Conservation (phyloP, 345 rosid species). For the Cardamine resedifolia region DNA sequence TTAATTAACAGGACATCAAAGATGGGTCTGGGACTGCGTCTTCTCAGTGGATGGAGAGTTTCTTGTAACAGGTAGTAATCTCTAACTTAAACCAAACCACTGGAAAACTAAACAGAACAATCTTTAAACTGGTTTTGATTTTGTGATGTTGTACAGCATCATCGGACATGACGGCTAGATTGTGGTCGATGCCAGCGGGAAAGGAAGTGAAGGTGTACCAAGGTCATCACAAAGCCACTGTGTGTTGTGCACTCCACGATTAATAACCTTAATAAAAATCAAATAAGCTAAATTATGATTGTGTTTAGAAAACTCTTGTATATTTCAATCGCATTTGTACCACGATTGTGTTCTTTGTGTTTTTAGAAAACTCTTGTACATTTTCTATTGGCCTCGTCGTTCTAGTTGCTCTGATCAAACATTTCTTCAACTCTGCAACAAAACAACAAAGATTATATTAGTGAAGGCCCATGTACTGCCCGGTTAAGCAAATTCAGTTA, state of each 20-base stretch:
- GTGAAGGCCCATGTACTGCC: constrained; percentile 16
- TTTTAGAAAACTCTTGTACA: constrained; percentile 17
- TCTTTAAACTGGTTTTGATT: constrained; percentile 17
- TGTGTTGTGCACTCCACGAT: constrained; percentile 95
- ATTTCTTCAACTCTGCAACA: not conserved
- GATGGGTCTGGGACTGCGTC: constrained; percentile 99
- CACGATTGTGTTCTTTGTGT: not conserved
- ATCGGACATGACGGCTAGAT: constrained; percentile 84
- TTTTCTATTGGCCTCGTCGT: constrained; percentile 6
- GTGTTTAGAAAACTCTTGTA: constrained; percentile 9
- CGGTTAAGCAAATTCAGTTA: no score
- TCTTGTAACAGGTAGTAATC: constrained; percentile 70
- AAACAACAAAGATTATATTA: not conserved
- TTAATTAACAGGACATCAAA: constrained; percentile 67
- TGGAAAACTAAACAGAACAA: not conserved
- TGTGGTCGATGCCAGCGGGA: constrained; percentile 73
- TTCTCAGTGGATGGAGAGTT: constrained; percentile 98
- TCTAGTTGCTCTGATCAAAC: not conserved
- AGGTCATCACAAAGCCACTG: constrained; percentile 90
- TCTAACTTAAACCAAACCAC: not conserved
- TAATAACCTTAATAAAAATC: not conserved
- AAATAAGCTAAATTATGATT: not conserved
- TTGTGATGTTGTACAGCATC: constrained; percentile 54
- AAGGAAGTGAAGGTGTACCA: constrained; percentile 71
- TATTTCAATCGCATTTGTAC: constrained; percentile 11